Percentiles rank a stretch among this genome's conserved stretches.
These are phyloP conservation scores for Heteromeles arbutifolia DNA, from an alignment of 306 rosid species.

Conservation along the genomic window DNA sequence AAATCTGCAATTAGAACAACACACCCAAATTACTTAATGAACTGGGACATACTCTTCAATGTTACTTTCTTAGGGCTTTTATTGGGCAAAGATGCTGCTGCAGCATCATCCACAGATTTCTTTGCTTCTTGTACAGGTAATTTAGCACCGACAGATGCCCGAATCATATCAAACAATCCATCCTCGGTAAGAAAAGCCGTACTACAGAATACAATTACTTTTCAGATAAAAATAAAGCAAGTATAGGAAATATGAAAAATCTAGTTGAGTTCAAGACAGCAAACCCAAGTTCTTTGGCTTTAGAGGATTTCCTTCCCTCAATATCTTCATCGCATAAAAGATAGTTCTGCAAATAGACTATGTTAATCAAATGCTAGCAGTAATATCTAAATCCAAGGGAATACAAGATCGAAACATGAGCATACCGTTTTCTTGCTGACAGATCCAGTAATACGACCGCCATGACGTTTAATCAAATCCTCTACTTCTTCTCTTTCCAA, in stretches of 20 bases:
- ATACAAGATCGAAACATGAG: slow-evolving; percentile 15
- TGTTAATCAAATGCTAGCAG: slow-evolving; percentile 14
- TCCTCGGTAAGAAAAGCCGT: slow-evolving; percentile 85
- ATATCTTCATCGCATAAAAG: slow-evolving; percentile 94
- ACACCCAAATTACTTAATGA: not conserved
- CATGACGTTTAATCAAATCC: slow-evolving; percentile 89
- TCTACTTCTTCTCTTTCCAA: slow-evolving; percentile 98
- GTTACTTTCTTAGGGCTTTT: slow-evolving; percentile 44
- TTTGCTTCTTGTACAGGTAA: slow-evolving; percentile 36
- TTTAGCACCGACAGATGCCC: slow-evolving; percentile 51
- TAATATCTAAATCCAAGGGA: slow-evolving; percentile 11
- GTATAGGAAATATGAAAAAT: not conserved
- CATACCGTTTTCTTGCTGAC: slow-evolving; percentile 90
- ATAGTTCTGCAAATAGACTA: slow-evolving; percentile 62
- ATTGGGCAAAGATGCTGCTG: slow-evolving; percentile 34
- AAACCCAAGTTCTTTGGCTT: slow-evolving; percentile 96
- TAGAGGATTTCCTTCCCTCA: slow-evolving; percentile 81
- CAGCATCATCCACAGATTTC: slow-evolving; percentile 34
- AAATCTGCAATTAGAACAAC: not conserved
- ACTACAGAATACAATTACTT: slow-evolving; percentile 24
- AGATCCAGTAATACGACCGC: slow-evolving; percentile 93
- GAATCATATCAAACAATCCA: slow-evolving; percentile 76
- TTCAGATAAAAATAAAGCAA: slow-evolving; percentile 15
- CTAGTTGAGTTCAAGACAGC: slow-evolving; percentile 20
- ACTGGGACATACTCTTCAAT: slow-evolving; percentile 50